Evolutionary conservation across 352 stramenopile genomes (phyloP), one percentile per base, ranked within the genome.

Genomic region (Phytopythium aichiense): DNA sequence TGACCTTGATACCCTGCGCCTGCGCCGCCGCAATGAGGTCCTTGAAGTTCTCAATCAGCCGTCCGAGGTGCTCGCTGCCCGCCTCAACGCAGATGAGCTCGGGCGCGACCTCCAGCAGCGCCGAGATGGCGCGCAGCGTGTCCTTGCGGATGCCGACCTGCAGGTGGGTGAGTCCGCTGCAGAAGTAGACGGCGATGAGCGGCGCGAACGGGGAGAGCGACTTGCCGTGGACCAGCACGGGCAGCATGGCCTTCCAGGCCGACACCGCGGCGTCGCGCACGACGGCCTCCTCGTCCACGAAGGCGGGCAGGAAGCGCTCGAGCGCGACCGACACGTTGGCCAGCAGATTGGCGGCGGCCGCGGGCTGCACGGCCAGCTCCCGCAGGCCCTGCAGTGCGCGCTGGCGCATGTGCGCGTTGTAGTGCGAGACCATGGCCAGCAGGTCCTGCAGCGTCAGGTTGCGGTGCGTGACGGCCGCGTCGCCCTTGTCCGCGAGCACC

Each of bases 391-490:
- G 78, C 33, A 94, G 58, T 30, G 83, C 81, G 53, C 76, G 76
- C 67, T 92, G 81, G 12, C 85, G 83, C 45, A 94, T 73, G 61
- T 94, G 81, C 5, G 78, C 81, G 56, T 92, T 94, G 70, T 94
- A 94, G 65, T 94, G 85, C 33, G 78, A 77, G 6, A 79, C 69
- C 60, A 92, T 81, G 30, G 67, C 57, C 64, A 94, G 63, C 38
- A 94, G 65, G 52, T 92, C 85, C 37, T 85, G 72, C 37, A 94
- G 71, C 45, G 83, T 77, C 52, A 88, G 69, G 60, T 79, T 73
- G 23, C 81, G 80, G 59, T 88, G 83, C 23, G 85, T 94, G 40
- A 87, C 46, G 16, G 71, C 77, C 9, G 74, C 79, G 31, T 82
- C 72, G 37, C 64, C 68, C 59, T 94, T 94, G 67, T 92, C 82